A percentile compares a stretch with the other conserved stretches of the same genome.
Conservation (phyloP, 2,329 filamentous ascomycete genomes). For the Fusarium sororula region DNA sequence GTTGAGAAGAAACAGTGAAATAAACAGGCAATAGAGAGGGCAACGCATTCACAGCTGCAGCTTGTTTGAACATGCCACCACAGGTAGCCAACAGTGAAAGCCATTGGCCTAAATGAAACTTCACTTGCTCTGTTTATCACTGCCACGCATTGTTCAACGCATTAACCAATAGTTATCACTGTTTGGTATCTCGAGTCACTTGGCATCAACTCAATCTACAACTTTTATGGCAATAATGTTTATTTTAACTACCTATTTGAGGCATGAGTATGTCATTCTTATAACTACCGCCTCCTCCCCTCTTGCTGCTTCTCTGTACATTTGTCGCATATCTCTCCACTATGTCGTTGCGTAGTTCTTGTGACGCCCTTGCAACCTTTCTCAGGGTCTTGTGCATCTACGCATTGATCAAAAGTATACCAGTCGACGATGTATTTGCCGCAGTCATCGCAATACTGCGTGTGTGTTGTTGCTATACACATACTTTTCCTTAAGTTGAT, state of each 20-base stretch:
- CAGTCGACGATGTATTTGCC: background rate
- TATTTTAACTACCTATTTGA: background rate
- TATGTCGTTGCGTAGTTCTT: background rate
- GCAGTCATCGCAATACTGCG: background rate
- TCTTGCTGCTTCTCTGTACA: background rate
- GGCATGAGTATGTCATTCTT: too few species aligned
- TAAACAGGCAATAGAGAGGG: too few species aligned
- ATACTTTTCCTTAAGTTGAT: background rate
- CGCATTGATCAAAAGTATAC: background rate
- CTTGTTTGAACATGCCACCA: accelerated
- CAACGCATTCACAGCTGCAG: background rate
- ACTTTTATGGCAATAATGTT: accelerated
- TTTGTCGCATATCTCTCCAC: background rate
- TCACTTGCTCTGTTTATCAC: background rate
- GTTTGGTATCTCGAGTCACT: background rate
- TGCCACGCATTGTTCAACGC: background rate
- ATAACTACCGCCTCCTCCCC: background rate
- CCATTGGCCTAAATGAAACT: accelerated
- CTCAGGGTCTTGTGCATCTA: background rate
- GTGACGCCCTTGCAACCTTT: background rate
- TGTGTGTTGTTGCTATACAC: background rate
- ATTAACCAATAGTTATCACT: accelerated
- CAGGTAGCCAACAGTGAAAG: background rate
- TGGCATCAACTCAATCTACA: too few species aligned
- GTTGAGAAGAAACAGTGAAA: background rate